These are phyloP conservation scores for Yarrowia porcina DNA, from an alignment of 805 yeast genomes.

Conservation along the genomic window DNA sequence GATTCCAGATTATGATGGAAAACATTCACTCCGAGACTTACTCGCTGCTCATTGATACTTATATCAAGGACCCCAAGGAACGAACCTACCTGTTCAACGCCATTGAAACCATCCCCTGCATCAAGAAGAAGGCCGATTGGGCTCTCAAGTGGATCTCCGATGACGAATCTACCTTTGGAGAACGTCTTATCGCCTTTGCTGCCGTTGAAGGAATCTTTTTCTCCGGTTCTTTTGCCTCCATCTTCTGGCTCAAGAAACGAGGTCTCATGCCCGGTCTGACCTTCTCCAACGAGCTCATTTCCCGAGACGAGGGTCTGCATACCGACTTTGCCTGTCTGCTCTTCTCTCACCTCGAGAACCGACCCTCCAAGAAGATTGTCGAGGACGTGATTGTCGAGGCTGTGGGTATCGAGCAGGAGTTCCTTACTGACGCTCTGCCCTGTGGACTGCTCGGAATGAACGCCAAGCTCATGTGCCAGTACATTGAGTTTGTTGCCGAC, in stretches of 20 bases:
- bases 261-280: slow-evolving; percentile 99
- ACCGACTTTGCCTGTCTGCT: slow-evolving; percentile 97
- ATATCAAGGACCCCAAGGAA: slow-evolving; percentile 94
- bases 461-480: slow-evolving; percentile 89
- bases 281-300: slow-evolving; percentile 93
- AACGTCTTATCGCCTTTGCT: slow-evolving; percentile 96
- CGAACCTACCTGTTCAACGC: slow-evolving; percentile 89
- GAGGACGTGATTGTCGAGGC: slow-evolving; percentile 91
- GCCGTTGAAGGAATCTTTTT: slow-evolving; percentile 99
- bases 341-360: slow-evolving; percentile 87
- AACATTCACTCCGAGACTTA: slow-evolving; percentile 97
- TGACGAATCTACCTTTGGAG: slow-evolving; percentile 83
- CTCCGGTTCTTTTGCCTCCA: slow-evolving; percentile 97
- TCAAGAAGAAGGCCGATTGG: slow-evolving; percentile 97
- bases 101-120: slow-evolving; percentile 92
- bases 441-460: slow-evolving; percentile 94
- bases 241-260: slow-evolving; percentile 98
- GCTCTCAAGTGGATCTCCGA: slow-evolving; percentile 96
- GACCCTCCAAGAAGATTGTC: slow-evolving; percentile 76
- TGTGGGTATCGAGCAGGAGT: slow-evolving; percentile 88
- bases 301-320: slow-evolving; percentile 98
- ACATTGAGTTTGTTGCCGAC: slow-evolving; percentile 97
- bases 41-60: slow-evolving; percentile 89
- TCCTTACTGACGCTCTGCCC: slow-evolving; percentile 93
- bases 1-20: slow-evolving; percentile 99